A percentile compares a stretch with the other conserved stretches of the same genome.
Conservation (phyloP, 257 asterid genomes). For the Sherardia arvensis region DNA sequence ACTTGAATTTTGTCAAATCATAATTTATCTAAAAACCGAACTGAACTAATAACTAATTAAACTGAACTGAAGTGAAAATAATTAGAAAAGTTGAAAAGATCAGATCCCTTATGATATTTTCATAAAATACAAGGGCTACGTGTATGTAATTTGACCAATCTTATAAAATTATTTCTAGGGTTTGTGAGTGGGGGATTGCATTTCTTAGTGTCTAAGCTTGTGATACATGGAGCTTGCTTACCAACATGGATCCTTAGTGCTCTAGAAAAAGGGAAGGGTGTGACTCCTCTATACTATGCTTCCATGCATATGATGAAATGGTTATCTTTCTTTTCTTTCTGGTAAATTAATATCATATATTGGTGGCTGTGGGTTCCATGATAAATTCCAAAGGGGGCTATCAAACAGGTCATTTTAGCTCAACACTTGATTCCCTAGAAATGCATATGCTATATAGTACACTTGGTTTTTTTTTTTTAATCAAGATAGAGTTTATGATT, state of each 20-base stretch:
- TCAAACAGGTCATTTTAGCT: constrained; percentile 12
- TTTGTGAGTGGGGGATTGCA: constrained; percentile 25
- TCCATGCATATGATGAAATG: constrained; percentile 14
- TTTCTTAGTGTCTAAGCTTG: constrained; percentile 39
- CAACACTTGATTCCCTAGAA: constrained; percentile 8
- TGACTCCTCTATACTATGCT: constrained; percentile 19
- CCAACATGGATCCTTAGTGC: constrained; percentile 19
- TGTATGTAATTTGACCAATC: background rate
- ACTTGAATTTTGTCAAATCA: no score
- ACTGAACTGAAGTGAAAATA: no score
- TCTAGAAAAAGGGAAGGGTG: constrained; percentile 18
- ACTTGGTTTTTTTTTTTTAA: background rate
- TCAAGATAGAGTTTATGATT: no score
- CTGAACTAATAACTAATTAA: no score
- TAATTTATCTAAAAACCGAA: no score
- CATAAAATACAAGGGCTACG: background rate
- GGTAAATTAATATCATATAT: constrained; percentile 4
- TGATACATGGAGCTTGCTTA: constrained; percentile 10
- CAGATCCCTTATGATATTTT: no score
- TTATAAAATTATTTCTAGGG: constrained; percentile 19
- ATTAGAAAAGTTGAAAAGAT: no score
- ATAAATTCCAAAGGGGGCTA: constrained; percentile 9
- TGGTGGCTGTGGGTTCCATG: constrained; percentile 13
- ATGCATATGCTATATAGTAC: background rate
- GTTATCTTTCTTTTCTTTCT: constrained; percentile 3